Evolutionary conservation across 768 basidiomycete genomes (phyloP).

Genomic region (Rhodotorula toruloides): DNA sequence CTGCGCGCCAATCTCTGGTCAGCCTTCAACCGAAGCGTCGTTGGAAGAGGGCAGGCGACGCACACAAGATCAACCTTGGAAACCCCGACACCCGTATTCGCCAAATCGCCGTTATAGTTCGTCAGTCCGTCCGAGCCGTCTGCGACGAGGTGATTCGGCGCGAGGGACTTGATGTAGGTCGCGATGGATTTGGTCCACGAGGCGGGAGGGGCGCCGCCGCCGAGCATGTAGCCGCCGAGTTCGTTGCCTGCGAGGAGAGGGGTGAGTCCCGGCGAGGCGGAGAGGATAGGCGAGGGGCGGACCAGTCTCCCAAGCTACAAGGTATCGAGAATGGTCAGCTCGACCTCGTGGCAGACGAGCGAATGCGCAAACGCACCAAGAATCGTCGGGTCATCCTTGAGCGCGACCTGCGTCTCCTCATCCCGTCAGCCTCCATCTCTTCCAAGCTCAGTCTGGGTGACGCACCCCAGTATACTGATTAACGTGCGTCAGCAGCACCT

Average conservation of each 20-base stretch:
- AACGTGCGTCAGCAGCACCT: constrained; percentile 43
- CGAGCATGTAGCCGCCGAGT: constrained; percentile 41
- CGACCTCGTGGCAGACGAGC: background rate
- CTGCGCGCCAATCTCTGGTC: background rate
- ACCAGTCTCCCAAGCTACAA: constrained; percentile 44
- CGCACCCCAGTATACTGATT: constrained; percentile 43
- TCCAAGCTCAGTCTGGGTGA: too few relatives aligned
- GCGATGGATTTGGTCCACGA: constrained; percentile 43
- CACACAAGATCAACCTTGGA: constrained; percentile 40
- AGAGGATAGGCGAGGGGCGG: too few relatives aligned
- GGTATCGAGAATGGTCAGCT: background rate
- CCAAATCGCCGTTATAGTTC: constrained; percentile 33
- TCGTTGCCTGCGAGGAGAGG: too few relatives aligned
- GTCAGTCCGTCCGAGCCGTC: constrained; percentile 43
- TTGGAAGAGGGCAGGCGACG: background rate
- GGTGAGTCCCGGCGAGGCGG: too few relatives aligned
- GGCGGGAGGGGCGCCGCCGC: constrained; percentile 43
- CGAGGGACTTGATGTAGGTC: constrained; percentile 42
- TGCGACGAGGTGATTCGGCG: constrained; percentile 43
- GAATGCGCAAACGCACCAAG: constrained; percentile 17
- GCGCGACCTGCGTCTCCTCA: constrained; percentile 24
- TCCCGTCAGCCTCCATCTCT: background rate
- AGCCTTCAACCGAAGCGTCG: constrained; percentile 1
- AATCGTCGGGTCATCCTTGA: constrained; percentile 45
- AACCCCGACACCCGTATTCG: constrained; percentile 32